Evolutionary conservation across 805 yeast genomes (phyloP), one percentile per base, ranked within the genome.

Genomic region (Vanderwaltozyma tropicalis): DNA sequence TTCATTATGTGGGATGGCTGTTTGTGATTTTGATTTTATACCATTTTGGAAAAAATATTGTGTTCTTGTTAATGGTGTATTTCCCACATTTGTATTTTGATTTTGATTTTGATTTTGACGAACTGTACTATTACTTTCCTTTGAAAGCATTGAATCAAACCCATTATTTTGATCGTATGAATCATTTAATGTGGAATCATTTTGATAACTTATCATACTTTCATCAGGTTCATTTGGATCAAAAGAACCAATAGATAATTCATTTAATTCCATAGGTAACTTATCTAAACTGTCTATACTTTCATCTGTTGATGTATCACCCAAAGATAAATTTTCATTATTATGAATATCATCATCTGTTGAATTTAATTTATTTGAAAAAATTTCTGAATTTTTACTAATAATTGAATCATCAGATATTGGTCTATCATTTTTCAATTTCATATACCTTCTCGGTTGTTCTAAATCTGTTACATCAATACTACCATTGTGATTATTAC

Each of bases 321-420:
- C 8, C 12, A n/a, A 24, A 8, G 8, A 4, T 24, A 11, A 8
- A 24, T 24, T 24, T 8, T 11, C 13, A 24, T 24, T 24, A 24
- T 11, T 24, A 36, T 46, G 41, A 10, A 41, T 38, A 28, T 52
- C 55, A 13, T 55, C 45, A 20, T 28, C 45, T 2, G 59, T 49
- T 9, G 57, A n/a, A n/a, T n/a, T n/a, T n/a, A n/a, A n/a, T n/a
- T n/a, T n/a, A n/a, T n/a, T n/a, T n/a, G n/a, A 52, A 29, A 55
- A 55, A 8, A 54, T 26, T 17, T 50, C 58, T 7, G 58, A 43
- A 15, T 46, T 47, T 21, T 46, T 41, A 10, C 58, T 50, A 14
- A 42, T 42, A 3, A 50, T 46, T 7, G 60, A 53, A 19, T 50
- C 59, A 24, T 51, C 47, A 9, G 58, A 53, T 12, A 45, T 44